Base-by-base conservation (phyloP, 1,284 basidiomycete species). In the Tilletiaria anomala region DNA sequence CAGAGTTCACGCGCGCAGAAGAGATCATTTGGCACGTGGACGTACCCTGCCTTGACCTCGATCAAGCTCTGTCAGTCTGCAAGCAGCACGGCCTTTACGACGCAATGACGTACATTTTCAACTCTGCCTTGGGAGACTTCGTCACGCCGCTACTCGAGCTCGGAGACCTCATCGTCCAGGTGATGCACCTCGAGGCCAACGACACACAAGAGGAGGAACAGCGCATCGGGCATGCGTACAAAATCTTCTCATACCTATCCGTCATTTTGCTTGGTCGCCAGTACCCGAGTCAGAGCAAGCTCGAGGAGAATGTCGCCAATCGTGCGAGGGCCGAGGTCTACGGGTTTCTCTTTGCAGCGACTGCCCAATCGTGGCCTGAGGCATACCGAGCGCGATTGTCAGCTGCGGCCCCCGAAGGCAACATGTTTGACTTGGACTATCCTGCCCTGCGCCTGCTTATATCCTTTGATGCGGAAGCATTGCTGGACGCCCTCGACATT, bases 11-110 rank as follows among this genome's bases (percentile, higher is more conserved):
- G 38, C 72, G 78, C 2, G 83, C 84, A 1, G 88, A 97, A 65
- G 75, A 77, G 31, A 73, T 97, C 45, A 91, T 99, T 42, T 94
- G 88, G 84, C 86, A 93, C 64, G 85, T 96, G 45, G 83, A 94
- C 53, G 87, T 91, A 0, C 72, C 76, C 12, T 84, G 80, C 54
- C 71, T 99, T 44, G 93, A 99, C 61, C 80, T 96, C 65, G 83
- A 97, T 61, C 93, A 96, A 68, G 82, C 82, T 1, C 80, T 96
- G 47, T 75, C 70, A 14, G 72, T 99, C 3, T 97, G 93, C 61
- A 79, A 85, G 58, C 73, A 73, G 42, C 77, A 86, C 57, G 73
- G 75, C 21, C 75, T 97, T 2, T 94, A 88, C 71, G 91, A 96
- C 61, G 89, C 91, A 0, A 74, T 97, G 47, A 82, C 91, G 47